Base-by-base conservation (phyloP, 768 basidiomycete species). In the Kwoniella shandongensis region DNA sequence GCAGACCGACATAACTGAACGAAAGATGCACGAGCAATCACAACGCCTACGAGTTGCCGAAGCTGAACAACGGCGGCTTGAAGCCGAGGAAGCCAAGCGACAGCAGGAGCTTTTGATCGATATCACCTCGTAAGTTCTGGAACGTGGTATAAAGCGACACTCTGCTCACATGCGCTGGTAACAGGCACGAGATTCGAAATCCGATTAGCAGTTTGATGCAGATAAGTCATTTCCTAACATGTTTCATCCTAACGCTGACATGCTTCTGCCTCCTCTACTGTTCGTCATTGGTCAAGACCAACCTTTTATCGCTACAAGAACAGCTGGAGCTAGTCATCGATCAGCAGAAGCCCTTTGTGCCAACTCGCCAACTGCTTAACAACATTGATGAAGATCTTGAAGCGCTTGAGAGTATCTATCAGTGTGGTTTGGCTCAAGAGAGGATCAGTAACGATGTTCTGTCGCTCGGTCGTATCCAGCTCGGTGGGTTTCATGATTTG, bases 21-120 rank as follows among this genome's bases (percentile, higher is more conserved):
- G 56, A 39, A 78, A 69, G 64, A 59, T 57, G 49, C 65, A 69
- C 39, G 76, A 78, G 55, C 69, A 72, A 35, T 51, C 61, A 1
- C 75, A 76, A 45, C 62, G 62, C 20, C 25, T 66, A 41, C 63
- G 71, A 12, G 51, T 70, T 22, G 46, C 72, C 29, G 62, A 73
- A 57, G 68, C 71, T 0, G 69, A 78, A 35, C 54, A 72, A 48
- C 44, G 75, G 27, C 44, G 72, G n/a, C 52, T 66, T 13, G 67
- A 68, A 23, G 76, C 76, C 0, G 77, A 74, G 51, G 72, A 73
- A 56, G 75, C 73, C 44, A 72, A 75, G 44, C 70, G 78, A 2
- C 76, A 74, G 35, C 79, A 79, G 60, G 77, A 79, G 61, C 66
- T 79, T 25, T 61, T 80, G 25, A 76, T 79, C 40, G 79, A 79